Percentiles rank a stretch among this genome's conserved stretches.
phyloP scores from a whole-genome alignment of 139 green algal species.

The Spirogloea muscicola region DNA sequence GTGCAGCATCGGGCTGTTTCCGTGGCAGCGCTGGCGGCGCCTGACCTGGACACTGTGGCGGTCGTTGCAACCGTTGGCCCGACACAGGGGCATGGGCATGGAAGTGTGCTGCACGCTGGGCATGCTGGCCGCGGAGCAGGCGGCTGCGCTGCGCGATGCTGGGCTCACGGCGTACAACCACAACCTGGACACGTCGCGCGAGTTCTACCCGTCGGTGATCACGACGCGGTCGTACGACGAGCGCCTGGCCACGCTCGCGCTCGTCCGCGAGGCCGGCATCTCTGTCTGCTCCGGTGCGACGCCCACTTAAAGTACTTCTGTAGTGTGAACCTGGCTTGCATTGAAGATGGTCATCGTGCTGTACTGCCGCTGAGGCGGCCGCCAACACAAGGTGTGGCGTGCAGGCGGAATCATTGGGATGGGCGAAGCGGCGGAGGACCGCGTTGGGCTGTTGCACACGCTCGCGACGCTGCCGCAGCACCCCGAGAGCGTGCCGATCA shows the following conservation, averaged over 20 bases:
- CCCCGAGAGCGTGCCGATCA: conserved; percentile 96
- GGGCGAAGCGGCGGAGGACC: conserved; percentile 71
- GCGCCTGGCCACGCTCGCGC: conserved; percentile 67
- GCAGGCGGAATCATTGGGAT: conserved; percentile 48
- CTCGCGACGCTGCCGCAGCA: conserved; percentile 92
- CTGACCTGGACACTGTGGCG: no score
- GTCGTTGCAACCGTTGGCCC: no score
- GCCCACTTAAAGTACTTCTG: no score
- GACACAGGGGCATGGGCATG: conserved; percentile 62
- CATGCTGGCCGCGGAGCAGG: conserved; percentile 71
- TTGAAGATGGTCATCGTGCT: no score
- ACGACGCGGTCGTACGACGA: conserved; percentile 81
- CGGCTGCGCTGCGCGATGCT: conserved; percentile 73
- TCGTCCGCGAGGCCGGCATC: conserved; percentile 89
- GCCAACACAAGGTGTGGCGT: no score
- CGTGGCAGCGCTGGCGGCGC: no score
- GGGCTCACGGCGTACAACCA: conserved; percentile 98
- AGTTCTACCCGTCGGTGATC: conserved; percentile 90
- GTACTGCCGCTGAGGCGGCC: no score
- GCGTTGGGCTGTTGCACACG: conserved; percentile 76
- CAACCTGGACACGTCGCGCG: conserved; percentile 93
- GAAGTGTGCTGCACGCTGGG: conserved; percentile 81
- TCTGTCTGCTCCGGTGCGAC: conserved; percentile 91
- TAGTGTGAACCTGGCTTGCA: no score
- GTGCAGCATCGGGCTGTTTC: no score